Conservation (phyloP, 139 green algal genomes). For the Chloropicon primus region DNA sequence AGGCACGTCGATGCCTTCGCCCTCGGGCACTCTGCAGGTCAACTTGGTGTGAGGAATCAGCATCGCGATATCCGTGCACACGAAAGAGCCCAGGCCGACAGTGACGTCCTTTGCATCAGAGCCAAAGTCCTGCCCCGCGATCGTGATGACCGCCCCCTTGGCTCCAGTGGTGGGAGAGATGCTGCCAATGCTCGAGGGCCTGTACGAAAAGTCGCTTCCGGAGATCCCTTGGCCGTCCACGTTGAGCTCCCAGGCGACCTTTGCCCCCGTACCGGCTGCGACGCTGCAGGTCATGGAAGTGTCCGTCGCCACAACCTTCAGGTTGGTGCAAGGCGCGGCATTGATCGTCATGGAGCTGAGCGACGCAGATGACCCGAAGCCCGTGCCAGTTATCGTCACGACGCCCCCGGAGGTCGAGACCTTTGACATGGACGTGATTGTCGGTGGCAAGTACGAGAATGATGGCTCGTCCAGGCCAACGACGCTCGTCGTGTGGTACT, state of each 20-base stretch:
- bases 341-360: background rate
- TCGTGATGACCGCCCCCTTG: background rate
- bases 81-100: background rate
- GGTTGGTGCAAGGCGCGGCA: background rate
- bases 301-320: conserved; percentile 1
- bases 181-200: background rate
- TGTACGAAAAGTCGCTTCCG: background rate
- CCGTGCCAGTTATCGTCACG: conserved; percentile 12
- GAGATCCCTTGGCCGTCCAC: background rate
- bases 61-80: background rate
- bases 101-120: background rate
- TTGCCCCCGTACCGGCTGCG: background rate
- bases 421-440: conserved; percentile 3
- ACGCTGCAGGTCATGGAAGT: conserved; percentile 2
- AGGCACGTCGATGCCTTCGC: background rate
- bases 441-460: background rate
- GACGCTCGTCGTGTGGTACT: background rate
- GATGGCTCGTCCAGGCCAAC: background rate
- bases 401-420: background rate
- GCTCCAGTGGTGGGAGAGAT: background rate
- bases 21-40: background rate
- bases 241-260: background rate
- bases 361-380: conserved; percentile 1
- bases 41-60: background rate
- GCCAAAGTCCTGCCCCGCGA: background rate